A percentile compares a stretch with the other conserved stretches of the same genome.
These are phyloP conservation scores for Diddensiella santjacobensis DNA, from an alignment of 805 yeast genomes.

Conservation along the genomic window DNA sequence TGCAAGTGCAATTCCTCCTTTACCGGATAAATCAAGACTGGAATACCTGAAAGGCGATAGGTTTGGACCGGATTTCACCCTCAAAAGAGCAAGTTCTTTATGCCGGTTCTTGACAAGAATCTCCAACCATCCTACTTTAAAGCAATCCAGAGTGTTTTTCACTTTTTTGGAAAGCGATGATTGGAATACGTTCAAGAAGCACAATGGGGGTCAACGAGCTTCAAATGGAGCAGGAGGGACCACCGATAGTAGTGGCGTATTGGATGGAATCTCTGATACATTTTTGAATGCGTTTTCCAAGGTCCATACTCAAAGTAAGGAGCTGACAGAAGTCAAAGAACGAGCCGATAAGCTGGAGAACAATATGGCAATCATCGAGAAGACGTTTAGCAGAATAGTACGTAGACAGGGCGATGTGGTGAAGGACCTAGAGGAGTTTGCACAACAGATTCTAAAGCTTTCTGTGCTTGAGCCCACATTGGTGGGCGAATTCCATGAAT, in stretches of 20 bases:
- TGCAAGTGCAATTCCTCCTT: conserved; percentile 82
- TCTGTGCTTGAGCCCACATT: conserved; percentile 51
- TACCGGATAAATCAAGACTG: conserved; percentile 87
- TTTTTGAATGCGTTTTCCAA: conserved; percentile 92
- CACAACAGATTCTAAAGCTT: conserved; percentile 63
- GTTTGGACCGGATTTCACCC: conserved; percentile 78
- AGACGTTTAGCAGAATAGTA: conserved; percentile 67
- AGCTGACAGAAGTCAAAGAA: conserved; percentile 78
- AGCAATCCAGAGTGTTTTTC: conserved; percentile 64
- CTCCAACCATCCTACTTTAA: conserved; percentile 61
- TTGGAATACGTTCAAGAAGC: conserved; percentile 58
- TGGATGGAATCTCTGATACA: conserved; percentile 84
- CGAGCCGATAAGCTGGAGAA: conserved; percentile 81
- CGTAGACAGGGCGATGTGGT: conserved; percentile 70
- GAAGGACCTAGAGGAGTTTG: conserved; percentile 67
- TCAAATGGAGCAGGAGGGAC: conserved; percentile 8
- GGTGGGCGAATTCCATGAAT: conserved; percentile 38
- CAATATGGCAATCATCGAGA: conserved; percentile 73
- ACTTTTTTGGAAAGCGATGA: conserved; percentile 69
- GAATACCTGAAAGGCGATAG: conserved; percentile 94
- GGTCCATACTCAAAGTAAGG: conserved; percentile 59
- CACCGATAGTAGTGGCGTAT: conserved; percentile 36
- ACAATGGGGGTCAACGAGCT: conserved; percentile 15
- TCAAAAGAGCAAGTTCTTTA: conserved; percentile 74
- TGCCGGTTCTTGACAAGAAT: conserved; percentile 71